Evolutionary conservation across 768 basidiomycete genomes (phyloP), one percentile per base, ranked within the genome.

Genomic region (Macrocybe gigantea): DNA sequence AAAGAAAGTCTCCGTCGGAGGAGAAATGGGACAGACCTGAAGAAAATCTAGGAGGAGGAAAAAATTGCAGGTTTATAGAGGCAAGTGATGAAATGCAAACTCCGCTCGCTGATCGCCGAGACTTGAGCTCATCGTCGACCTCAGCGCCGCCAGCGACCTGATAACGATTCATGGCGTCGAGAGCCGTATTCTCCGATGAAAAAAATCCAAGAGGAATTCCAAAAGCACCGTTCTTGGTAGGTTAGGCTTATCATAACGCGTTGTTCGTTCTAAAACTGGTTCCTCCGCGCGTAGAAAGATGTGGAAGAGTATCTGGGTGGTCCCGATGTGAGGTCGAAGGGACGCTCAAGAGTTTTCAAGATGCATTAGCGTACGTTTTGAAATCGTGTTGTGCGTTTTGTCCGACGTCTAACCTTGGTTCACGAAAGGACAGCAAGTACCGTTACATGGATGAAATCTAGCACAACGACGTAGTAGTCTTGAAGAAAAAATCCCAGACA

Each of bases 401-500:
- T 41, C 38, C 51, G 41, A 33, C 51, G 53, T 50, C 60, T 37
- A 57, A 61, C 45, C 53, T 52, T 52, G 41, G 56, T 48, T 51
- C 56, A 56, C 53, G 66, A 66, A 75, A 73, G 73, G 64, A 60
- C 70, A 99, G 95, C 57, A 98, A 99, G 75, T 98, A 99, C 73
- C 87, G 89, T 43, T 97, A 95, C 69, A 98, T 99, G 95, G 95
- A 98, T 56, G 70, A 11, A 93, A 82, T 61, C 72, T 94, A 42
- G 71, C 82, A 5, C 86, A 92, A 59, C 79, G 93, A 40, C 75
- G 87, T 45, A 75, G 75, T 44, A 81, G 85, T 12, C 74, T 97
- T 5, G 87, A 93, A 56, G 88, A 91, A 52, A 98, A 99, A 75
- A 93, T 97, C 34, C 94, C 95, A 0, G 96, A 99, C 64, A 92